Evolutionary conservation across 1,284 basidiomycete species (phyloP).

Genomic region (Irpex sp.): DNA sequence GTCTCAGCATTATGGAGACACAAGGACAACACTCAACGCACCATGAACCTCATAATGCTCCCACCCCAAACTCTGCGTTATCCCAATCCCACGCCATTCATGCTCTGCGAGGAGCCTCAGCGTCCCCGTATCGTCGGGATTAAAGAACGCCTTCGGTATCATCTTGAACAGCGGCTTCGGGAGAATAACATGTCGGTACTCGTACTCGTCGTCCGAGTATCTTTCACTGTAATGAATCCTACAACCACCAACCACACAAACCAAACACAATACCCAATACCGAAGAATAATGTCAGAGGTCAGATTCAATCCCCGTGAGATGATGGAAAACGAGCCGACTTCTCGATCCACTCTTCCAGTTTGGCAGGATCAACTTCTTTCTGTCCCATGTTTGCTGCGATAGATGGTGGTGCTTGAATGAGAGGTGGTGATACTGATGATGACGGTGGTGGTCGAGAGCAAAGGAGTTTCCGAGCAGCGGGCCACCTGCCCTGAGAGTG

Average conservation of each 20-base stretch:
- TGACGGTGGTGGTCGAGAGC: background rate
- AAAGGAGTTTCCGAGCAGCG: background rate
- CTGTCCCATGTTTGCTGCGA: conserved; percentile 18
- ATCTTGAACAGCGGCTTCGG: conserved; percentile 86
- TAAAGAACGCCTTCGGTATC: conserved; percentile 80
- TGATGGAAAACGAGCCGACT: conserved; percentile 18
- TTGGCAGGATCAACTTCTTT: conserved; percentile 34
- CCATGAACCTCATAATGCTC: conserved; percentile 97
- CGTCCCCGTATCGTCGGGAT: conserved; percentile 70
- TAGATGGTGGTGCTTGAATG: no score
- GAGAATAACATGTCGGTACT: conserved; percentile 90
- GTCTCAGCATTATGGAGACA: no score
- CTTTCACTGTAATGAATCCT: conserved; percentile 84
- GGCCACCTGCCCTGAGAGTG: no score
- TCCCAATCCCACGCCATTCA: conserved; percentile 95
- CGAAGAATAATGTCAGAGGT: conserved; percentile 11
- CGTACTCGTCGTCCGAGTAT: conserved; percentile 76
- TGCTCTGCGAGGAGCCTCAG: conserved; percentile 79
- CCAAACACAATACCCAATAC: no score
- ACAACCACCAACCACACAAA: background rate
- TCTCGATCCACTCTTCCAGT: conserved; percentile 53
- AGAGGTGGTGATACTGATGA: no score
- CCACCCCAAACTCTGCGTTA: conserved; percentile 95
- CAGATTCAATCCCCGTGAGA: background rate
- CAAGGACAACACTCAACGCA: no score